Conservation (phyloP, 768 basidiomycete species). For the Hysterangium stoloniferum region DNA sequence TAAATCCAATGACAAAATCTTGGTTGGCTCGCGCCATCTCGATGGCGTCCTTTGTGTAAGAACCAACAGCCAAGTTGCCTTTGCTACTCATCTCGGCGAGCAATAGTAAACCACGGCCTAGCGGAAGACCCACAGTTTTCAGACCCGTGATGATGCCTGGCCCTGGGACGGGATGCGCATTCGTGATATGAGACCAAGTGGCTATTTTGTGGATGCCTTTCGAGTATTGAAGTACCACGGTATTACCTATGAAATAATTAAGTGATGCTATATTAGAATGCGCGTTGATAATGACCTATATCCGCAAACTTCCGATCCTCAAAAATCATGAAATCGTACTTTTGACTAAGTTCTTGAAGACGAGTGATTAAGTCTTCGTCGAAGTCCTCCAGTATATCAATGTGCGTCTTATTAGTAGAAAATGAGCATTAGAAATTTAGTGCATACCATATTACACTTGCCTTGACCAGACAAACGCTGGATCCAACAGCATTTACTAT, state of each 20-base stretch:
- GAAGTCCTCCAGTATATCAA: constrained; percentile 94
- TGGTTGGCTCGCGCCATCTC: constrained; percentile 77
- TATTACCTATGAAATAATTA: constrained; percentile 62
- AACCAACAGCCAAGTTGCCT: constrained; percentile 74
- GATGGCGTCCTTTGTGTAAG: constrained; percentile 79
- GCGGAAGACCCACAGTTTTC: constrained; percentile 73
- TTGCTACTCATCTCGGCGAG: constrained; percentile 95
- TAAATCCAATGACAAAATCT: constrained; percentile 94
- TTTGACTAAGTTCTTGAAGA: constrained; percentile 60
- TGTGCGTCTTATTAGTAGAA: constrained; percentile 75
- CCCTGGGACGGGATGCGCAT: constrained; percentile 95
- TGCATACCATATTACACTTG: constrained; percentile 23
- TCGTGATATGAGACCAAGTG: constrained; percentile 93
- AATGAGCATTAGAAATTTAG: constrained; percentile 19
- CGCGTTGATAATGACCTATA: constrained; percentile 55
- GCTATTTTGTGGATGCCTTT: constrained; percentile 90
- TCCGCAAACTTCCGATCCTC: constrained; percentile 99
- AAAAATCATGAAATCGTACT: constrained; percentile 93
- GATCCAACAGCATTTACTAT: constrained; percentile 88
- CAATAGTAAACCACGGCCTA: constrained; percentile 79
- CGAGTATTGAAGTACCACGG: constrained; percentile 91
- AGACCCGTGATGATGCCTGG: constrained; percentile 91
- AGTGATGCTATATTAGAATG: neutral
- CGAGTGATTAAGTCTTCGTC: constrained; percentile 59
- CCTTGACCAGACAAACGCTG: constrained; percentile 92